Conservation (phyloP, 371 early-diverging fungal species). For the Synchytrium microbalum region DNA sequence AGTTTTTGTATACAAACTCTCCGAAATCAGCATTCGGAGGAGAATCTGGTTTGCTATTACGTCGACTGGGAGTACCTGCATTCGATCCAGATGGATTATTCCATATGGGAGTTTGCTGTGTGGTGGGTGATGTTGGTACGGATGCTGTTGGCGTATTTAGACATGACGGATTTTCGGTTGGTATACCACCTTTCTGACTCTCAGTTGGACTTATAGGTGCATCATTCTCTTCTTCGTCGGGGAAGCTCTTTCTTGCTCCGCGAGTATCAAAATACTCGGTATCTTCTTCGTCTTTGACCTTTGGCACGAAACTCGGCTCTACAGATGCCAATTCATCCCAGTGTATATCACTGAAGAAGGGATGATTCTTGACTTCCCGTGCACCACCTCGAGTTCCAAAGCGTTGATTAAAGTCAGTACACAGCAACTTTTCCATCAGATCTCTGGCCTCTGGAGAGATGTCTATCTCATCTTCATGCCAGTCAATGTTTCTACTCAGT, state of each 20-base stretch:
- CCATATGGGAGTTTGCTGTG: not conserved
- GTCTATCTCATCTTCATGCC: constrained; percentile 53
- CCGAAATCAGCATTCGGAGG: constrained; percentile 67
- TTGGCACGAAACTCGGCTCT: constrained; percentile 79
- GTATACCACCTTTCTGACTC: constrained; percentile 4
- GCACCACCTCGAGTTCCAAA: constrained; percentile 64
- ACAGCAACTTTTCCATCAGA: constrained; percentile 76
- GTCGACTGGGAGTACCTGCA: not conserved
- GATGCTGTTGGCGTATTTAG: not conserved
- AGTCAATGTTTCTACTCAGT: constrained; percentile 54
- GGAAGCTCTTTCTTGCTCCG: constrained; percentile 32
- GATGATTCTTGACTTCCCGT: constrained; percentile 70
- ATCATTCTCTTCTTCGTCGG: constrained; percentile 8
- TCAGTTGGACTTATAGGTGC: constrained; percentile 5
- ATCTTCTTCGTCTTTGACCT: constrained; percentile 66
- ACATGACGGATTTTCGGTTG: not conserved
- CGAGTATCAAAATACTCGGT: constrained; percentile 91
- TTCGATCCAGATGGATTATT: not conserved
- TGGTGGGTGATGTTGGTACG: not conserved
- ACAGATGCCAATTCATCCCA: constrained; percentile 72
- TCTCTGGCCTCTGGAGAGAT: constrained; percentile 77
- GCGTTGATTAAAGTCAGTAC: constrained; percentile 63
- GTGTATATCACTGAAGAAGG: constrained; percentile 80
- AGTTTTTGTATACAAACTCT: constrained; percentile 82
- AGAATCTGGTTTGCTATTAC: constrained; percentile 11